Conservation (phyloP, 2,329 filamentous ascomycete species). For the Pseudocercospora fuligena region DNA sequence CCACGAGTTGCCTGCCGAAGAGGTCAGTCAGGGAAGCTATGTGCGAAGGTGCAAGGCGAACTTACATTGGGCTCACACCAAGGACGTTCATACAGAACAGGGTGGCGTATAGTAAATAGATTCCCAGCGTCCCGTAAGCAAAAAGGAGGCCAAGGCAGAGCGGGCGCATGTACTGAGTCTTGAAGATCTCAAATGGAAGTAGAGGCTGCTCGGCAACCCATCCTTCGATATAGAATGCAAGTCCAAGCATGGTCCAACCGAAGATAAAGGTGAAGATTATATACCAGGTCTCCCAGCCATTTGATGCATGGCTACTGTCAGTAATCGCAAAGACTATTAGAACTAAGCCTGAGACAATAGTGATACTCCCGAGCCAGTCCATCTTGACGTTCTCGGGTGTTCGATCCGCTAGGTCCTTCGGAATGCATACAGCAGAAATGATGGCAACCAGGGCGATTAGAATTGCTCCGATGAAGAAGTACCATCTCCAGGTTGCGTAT, state of each 20-base stretch:
- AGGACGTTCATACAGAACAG: conserved; percentile 69
- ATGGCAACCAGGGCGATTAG: conserved; percentile 53
- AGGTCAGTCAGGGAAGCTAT: too few relatives aligned
- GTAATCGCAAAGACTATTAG: conserved; percentile 78
- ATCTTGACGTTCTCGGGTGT: conserved; percentile 56
- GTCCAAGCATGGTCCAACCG: conserved; percentile 63
- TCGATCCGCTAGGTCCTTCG: conserved; percentile 51
- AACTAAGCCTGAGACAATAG: conserved; percentile 68
- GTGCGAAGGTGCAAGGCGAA: too few relatives aligned
- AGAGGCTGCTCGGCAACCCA: conserved; percentile 72
- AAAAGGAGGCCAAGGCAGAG: conserved; percentile 66
- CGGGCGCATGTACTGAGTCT: conserved; percentile 69
- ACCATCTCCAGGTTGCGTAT: conserved; percentile 66
- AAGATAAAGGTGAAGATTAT: conserved; percentile 68
- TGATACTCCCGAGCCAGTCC: conserved; percentile 69
- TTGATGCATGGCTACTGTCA: conserved; percentile 69
- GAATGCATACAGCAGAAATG: conserved; percentile 56
- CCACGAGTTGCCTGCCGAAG: conserved; percentile 57
- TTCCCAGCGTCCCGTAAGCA: conserved; percentile 69
- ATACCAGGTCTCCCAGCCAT: conserved; percentile 75
- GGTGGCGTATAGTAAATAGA: conserved; percentile 72
- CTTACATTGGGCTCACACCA: conserved; percentile 57
- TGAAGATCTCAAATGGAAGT: conserved; percentile 71
- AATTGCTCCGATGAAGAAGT: conserved; percentile 69
- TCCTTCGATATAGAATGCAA: conserved; percentile 72